A percentile compares a stretch with the other conserved stretches of the same genome.
phyloP scores from a whole-genome alignment of 106 monocot genomes.

The Acorus calamus region DNA sequence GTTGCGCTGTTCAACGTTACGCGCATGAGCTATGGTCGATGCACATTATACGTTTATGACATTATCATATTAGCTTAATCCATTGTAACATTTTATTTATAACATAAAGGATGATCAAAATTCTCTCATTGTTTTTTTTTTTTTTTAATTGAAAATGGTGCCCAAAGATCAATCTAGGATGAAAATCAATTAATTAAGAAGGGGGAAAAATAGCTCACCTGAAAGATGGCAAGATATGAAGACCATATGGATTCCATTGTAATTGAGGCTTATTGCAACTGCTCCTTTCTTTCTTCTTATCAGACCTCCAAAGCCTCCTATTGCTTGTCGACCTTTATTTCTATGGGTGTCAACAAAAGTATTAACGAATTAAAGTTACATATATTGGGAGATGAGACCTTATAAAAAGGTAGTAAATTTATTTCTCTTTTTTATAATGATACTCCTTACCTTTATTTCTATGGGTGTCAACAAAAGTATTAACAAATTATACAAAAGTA shows the following conservation, averaged over 20 bases:
- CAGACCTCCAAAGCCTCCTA: conserved; percentile 26
- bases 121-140: too few relatives aligned
- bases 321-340: conserved; percentile 20
- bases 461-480: too few relatives aligned
- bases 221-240: conserved; percentile 40
- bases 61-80: too few relatives aligned
- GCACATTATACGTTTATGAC: too few relatives aligned
- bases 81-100: too few relatives aligned
- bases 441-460: too few relatives aligned
- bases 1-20: conserved; percentile 40
- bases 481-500: too few relatives aligned
- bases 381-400: neutral
- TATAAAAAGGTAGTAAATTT: too few relatives aligned
- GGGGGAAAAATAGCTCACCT: conserved; percentile 1
- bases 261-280: conserved; percentile 25
- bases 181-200: neutral
- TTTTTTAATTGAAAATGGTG: too few relatives aligned
- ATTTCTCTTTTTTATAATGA: too few relatives aligned
- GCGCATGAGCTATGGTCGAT: conserved; percentile 18
- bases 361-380: neutral
- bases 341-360: neutral
- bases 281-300: conserved; percentile 48
- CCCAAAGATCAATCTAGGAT: too few relatives aligned
- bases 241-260: conserved; percentile 26
- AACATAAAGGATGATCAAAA: too few relatives aligned